These are phyloP conservation scores for Vaccinium corymbosum DNA, from an alignment of 148 eudicot genomes.

Conservation along the genomic window DNA sequence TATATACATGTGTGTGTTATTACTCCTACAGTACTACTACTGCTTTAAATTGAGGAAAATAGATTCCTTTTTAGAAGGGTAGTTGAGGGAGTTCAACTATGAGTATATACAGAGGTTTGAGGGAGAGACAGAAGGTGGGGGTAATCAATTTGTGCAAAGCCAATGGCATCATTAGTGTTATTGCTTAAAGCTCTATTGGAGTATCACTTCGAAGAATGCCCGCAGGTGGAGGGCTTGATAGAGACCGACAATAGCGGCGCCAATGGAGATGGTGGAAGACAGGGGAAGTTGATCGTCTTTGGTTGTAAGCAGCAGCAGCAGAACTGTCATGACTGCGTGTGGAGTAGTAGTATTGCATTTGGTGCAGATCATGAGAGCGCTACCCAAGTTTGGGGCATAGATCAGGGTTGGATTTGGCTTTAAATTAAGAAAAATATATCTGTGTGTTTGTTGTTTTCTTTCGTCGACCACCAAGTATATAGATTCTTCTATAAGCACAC, in stretches of 20 bases:
- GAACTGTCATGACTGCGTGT: not conserved
- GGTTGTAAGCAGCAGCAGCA: not conserved
- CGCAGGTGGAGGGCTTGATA: not conserved
- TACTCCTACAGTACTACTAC: too few species aligned
- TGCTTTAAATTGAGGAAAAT: not conserved
- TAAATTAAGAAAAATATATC: not conserved
- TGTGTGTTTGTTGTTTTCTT: not conserved
- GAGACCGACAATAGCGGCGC: not conserved
- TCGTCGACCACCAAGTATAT: not conserved
- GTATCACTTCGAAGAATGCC: not conserved
- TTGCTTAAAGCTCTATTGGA: constrained; percentile 24
- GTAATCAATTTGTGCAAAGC: not conserved
- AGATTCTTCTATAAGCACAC: not conserved
- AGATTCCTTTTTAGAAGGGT: not conserved
- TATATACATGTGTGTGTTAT: not conserved
- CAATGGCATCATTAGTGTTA: constrained; percentile 38
- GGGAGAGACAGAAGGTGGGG: too few species aligned
- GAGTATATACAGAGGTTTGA: not conserved
- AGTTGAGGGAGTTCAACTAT: not conserved
- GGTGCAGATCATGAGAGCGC: not conserved
- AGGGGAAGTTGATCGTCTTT: not conserved
- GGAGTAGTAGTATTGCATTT: not conserved
- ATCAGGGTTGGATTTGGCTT: not conserved
- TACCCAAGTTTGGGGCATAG: not conserved
- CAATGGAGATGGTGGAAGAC: not conserved